Conservation (phyloP, 169 alveolate species). For the Miamiensis avidus region DNA sequence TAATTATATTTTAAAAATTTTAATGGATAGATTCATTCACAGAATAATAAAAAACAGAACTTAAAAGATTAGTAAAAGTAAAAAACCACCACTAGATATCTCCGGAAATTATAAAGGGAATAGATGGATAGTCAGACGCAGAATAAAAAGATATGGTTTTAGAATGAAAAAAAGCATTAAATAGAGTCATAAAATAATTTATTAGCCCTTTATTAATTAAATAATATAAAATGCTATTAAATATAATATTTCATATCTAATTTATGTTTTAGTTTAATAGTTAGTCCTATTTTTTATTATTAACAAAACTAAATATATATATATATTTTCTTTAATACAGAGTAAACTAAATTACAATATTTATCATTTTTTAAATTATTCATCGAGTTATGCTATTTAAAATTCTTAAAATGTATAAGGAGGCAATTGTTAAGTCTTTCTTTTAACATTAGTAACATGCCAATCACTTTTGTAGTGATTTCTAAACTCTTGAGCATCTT, state of each 20-base stretch:
- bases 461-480: constrained; percentile 57
- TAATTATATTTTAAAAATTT: background rate
- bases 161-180: too few species aligned
- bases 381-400: background rate
- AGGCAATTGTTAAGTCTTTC: constrained; percentile 9
- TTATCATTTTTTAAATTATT: background rate
- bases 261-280: too few species aligned
- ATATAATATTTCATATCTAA: too few species aligned
- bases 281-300: too few species aligned
- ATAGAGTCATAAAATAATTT: too few species aligned
- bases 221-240: too few species aligned
- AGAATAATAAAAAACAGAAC: constrained; percentile 47
- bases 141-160: background rate
- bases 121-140: background rate
- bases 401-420: background rate
- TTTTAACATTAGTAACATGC: constrained; percentile 42
- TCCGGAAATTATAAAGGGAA: constrained; percentile 62
- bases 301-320: too few species aligned
- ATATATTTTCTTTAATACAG: too few species aligned
- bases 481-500: constrained; percentile 43
- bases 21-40: constrained; percentile 12
- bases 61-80: constrained; percentile 57
- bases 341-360: too few species aligned
- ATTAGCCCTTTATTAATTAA: too few species aligned
- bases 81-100: constrained; percentile 69